Evolutionary conservation across 2,329 filamentous ascomycete genomes (phyloP), one percentile per base, ranked within the genome.

Genomic region (Fusarium continuum): DNA sequence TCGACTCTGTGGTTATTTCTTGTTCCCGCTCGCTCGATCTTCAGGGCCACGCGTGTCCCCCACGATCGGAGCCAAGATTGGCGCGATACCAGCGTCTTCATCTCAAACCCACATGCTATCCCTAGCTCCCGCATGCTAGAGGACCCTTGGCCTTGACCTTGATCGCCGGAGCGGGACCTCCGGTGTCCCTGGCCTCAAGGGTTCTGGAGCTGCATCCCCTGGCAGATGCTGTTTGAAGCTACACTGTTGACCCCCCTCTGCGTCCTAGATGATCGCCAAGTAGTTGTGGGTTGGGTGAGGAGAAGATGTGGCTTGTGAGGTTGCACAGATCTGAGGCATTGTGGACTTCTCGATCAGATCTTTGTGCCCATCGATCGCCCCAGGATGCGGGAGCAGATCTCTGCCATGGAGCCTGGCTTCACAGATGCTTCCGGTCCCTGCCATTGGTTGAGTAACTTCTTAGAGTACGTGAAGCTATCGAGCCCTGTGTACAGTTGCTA

Each of bases 261-360:
- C 16, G 20, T 11, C 9, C 43, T 46, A 22, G 13, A 14, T 11
- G 28, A 53, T 50, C 17, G 25, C 46, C 20, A 10, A 43, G 20
- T 8, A 38, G 41, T 50, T 32, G 34, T n/a, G 38, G 23, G 25
- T 34, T n/a, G 35, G 26, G 16, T 29, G 29, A 32, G 17, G 31
- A 43, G 43, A 25, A 23, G 35, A 39, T 41, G 55, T 49, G 45
- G 57, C 38, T 65, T 20, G 38, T 36, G n/a, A 25, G 45, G 56
- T 52, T 40, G 20, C 32, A 62, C 45, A 56, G 45, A 52, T 63
- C 45, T 55, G 17, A 44, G 47, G 57, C 32, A 34, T 34, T 58
- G 51, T 62, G 35, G 61, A 13, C 25, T 47, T 52, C 17, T 23
- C 8, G 19, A 13, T n/a, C 31, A 40, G 50, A 55, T 55, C 44